Base-by-base conservation (phyloP, 2,329 filamentous ascomycete species). In the Aureobasidium lini region DNA sequence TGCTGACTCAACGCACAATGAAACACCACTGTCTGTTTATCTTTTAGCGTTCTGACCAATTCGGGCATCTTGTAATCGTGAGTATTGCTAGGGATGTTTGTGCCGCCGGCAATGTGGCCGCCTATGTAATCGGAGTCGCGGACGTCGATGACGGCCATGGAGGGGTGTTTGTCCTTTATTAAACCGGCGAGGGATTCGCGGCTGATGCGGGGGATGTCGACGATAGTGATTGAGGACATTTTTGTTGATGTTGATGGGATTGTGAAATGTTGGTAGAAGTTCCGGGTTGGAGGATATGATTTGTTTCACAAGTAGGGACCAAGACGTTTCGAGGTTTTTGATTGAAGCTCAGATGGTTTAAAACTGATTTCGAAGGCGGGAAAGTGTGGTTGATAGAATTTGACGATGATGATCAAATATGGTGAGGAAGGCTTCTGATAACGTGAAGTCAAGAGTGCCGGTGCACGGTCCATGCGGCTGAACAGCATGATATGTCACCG, bases 121-220 rank as follows among this genome's bases (percentile, higher is more conserved):
- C 93, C 93, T 49, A 96, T 81, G 74, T 94, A 86, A 74, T 97
- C 93, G 65, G 86, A 85, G 72, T 96, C 94, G 60, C 94, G 85
- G 7, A 97, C 94, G 72, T 97, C 94, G 61, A 97, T 82, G 39
- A 97, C 79, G 9, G 89, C 89, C 60, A 91, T 80, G 37, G 34
- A 61, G 60, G 69, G 40, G 59, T 65, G 53, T 57, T 65, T 67
- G 18, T 59, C 53, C 61, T 59, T 67, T 50, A 93, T 80, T 53
- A 84, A 78, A 18, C 82, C 75, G 0, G 88, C 84, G 56, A 95
- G 84, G n/a, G 80, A 75, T 63, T 87, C 79, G 37, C 86, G 85
- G 9, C 82, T 81, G 66, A 95, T 85, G 70, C 84, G 85, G 66
- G 81, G 77, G 36, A 95, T 80, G 47, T 75, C 80, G 40, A 82